Conservation (phyloP, 306 rosid genomes). For the Geum urbanum region DNA sequence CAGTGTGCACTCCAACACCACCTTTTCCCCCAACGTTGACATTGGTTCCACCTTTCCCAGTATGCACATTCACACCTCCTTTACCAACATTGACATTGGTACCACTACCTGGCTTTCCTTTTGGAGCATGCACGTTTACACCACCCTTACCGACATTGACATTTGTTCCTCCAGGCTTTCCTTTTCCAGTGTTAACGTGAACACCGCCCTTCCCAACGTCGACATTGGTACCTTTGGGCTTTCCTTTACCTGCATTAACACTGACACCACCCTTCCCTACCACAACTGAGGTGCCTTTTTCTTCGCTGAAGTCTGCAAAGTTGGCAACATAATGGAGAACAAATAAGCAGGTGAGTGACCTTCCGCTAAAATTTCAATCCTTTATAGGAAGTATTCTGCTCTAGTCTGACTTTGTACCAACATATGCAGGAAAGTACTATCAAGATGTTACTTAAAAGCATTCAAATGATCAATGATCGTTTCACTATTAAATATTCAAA, state of each 20-base stretch:
- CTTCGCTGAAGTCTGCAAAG: constrained; percentile 38
- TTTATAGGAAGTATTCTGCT: neutral
- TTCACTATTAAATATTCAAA: no score
- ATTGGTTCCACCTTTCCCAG: constrained; percentile 31
- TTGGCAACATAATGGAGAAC: neutral
- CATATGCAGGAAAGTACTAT: neutral
- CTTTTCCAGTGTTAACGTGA: constrained; percentile 31
- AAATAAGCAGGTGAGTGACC: neutral
- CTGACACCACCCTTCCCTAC: constrained; percentile 50
- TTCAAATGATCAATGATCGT: no score
- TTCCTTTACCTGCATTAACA: constrained; percentile 13
- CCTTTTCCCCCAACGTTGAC: constrained; percentile 33
- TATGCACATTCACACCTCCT: constrained; percentile 34
- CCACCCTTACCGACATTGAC: constrained; percentile 46
- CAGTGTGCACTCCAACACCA: constrained; percentile 27
- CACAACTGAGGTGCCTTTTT: constrained; percentile 49
- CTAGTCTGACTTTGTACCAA: neutral
- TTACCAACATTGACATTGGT: constrained; percentile 33
- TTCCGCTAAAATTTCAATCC: neutral
- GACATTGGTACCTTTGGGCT: constrained; percentile 36
- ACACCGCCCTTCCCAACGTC: constrained; percentile 53
- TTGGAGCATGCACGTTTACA: constrained; percentile 26
- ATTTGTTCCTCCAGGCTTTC: constrained; percentile 38
- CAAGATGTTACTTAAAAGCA: neutral
- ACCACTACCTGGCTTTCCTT: constrained; percentile 31